These are phyloP conservation scores for Ophiosphaerella korrae DNA, from an alignment of 2,329 filamentous ascomycete species.

Conservation along the genomic window DNA sequence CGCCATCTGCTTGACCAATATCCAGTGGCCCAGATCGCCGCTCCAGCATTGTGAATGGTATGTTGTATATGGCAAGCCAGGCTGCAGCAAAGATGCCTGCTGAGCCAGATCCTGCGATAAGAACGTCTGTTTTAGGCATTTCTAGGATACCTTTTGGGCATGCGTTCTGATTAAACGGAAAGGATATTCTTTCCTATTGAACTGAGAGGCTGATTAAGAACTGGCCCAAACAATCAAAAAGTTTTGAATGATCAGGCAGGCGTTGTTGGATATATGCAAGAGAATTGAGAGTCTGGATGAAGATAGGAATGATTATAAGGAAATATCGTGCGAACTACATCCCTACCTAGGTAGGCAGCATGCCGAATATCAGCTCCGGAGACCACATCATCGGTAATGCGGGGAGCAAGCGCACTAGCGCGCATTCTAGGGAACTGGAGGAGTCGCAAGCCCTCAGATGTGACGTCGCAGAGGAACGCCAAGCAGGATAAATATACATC, in stretches of 20 bases:
- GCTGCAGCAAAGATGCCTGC: slow-evolving; percentile 66
- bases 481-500: neutral
- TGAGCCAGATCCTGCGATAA: slow-evolving; percentile 66
- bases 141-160: neutral
- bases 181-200: no score
- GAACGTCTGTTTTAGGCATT: slow-evolving; percentile 54
- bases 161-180: no score
- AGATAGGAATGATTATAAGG: neutral
- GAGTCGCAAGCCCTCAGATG: neutral
- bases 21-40: slow-evolving; percentile 59
- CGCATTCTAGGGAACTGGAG: slow-evolving; percentile 1
- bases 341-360: neutral
- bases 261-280: no score
- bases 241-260: no score
- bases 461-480: neutral
- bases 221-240: no score
- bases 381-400: slow-evolving; percentile 11
- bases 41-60: slow-evolving; percentile 64
- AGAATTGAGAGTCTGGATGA: neutral
- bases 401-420: slow-evolving; percentile 15
- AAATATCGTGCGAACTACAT: neutral
- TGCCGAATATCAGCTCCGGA: slow-evolving; percentile 15
- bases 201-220: no score
- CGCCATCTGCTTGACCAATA: slow-evolving; percentile 67
- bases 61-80: slow-evolving; percentile 64